Base-by-base conservation (phyloP, 2,329 filamentous ascomycete species). In the Fusarium brachygibbosum region DNA sequence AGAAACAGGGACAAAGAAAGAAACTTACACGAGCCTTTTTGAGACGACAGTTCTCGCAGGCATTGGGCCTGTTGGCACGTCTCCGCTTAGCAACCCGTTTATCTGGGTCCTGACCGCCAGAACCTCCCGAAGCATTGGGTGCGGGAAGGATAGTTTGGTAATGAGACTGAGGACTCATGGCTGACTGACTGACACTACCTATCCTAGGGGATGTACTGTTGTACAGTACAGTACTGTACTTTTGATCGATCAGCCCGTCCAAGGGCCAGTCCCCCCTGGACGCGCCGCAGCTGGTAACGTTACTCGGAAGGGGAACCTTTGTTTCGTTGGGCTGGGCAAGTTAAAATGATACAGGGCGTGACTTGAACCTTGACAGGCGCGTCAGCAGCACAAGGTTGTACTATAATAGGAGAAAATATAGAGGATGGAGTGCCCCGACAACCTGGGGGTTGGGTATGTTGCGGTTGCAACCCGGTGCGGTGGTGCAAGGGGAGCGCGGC, bases 11-110 rank as follows among this genome's bases (percentile, higher is more conserved):
- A 55, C 2, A 32, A 28, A 12, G 19, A 11, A 17, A 6, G n/a
- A 4, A 19, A 67, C 64, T 67, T 67, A 67, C 64, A 38, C 64
- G 64, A 32, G 63, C 63, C 50, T 67, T 67, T 57, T 67, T 67
- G 29, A 41, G 9, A 14, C 64, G 64, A n/a, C 64, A 67, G 25
- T 58, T 67, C 41, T 67, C 63, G 6, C 64, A 67, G 37, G 64
- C 64, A 19, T 67, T 67, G 13, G 64, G 63, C 32, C 64, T 63
- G 23, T 67, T 67, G 7, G 57, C 44, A 16, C 63, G 41, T 34
- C n/a, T 67, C 31, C 63, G 57, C 41, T 32, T 67, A 2, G 51
- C 40, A 25, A 53, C 57, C 19, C 57, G 51, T 11, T 44, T 62
- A 41, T 67, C 37, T 21, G 55, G 61, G 19, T 66, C 41, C 46